Percentiles rank a stretch among this genome's conserved stretches.
phyloP scores from a whole-genome alignment of 768 basidiomycete species.

The Suillus bovinus region DNA sequence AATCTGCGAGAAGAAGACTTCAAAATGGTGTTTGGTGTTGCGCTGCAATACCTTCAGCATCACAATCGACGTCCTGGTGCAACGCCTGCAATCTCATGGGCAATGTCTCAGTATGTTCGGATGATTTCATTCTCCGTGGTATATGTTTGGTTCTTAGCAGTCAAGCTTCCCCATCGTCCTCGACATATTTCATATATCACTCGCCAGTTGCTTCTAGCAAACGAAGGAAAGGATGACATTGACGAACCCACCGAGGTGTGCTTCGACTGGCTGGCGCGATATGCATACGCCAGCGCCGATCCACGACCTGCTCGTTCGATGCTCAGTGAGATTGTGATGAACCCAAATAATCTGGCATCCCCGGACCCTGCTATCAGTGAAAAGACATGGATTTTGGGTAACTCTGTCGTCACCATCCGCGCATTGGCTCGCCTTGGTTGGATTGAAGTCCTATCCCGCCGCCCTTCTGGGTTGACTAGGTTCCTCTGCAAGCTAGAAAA shows the following conservation, averaged over 20 bases:
- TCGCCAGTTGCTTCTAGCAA: slow-evolving; percentile 81
- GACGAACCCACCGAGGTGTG: slow-evolving; percentile 95
- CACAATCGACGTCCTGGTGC: slow-evolving; percentile 66
- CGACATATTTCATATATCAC: slow-evolving; percentile 85
- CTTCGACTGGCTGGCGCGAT: slow-evolving; percentile 96
- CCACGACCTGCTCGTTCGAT: slow-evolving; percentile 82
- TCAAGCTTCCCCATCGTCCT: slow-evolving; percentile 80
- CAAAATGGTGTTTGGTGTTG: slow-evolving; percentile 93
- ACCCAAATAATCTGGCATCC: slow-evolving; percentile 36
- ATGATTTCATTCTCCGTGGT: slow-evolving; percentile 88
- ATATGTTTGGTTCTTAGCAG: slow-evolving; percentile 92
- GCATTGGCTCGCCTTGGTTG: slow-evolving; percentile 75
- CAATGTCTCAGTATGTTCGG: slow-evolving; percentile 88
- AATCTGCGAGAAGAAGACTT: slow-evolving; percentile 92
- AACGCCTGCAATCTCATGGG: slow-evolving; percentile 71
- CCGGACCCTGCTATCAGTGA: slow-evolving; percentile 48
- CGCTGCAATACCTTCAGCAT: slow-evolving; percentile 89
- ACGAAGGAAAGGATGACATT: slow-evolving; percentile 67
- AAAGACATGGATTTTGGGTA: slow-evolving; percentile 86
- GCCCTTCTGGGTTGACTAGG: slow-evolving; percentile 87
- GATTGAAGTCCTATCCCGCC: slow-evolving; percentile 81
- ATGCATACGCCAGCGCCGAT: slow-evolving; percentile 92
- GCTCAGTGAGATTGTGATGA: slow-evolving; percentile 79
- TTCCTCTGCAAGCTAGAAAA: slow-evolving; percentile 89
- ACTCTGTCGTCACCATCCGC: slow-evolving; percentile 82